Conservation (phyloP, 2,329 filamentous ascomycete species). For the Calonectria ilicicola region DNA sequence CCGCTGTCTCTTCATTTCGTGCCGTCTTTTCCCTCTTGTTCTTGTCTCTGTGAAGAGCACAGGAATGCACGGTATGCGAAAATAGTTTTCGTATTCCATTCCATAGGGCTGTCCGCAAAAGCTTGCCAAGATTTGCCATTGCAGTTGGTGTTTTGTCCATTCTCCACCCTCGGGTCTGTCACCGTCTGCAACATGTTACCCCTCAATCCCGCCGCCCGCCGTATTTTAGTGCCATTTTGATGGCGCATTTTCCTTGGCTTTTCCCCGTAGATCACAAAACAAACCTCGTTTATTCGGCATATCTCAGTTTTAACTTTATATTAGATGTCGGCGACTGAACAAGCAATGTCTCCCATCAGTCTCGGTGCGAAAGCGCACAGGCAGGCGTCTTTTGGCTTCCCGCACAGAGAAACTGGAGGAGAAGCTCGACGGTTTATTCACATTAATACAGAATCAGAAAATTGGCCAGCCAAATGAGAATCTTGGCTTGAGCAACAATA, state of each 20-base stretch:
- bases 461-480: not conserved
- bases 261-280: not conserved
- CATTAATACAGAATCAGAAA: not conserved
- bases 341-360: not conserved
- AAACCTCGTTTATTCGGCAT: not conserved
- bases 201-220: not conserved
- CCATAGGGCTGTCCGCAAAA: not conserved
- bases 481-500: not conserved
- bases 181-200: not conserved
- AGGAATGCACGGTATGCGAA: not conserved
- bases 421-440: not conserved
- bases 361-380: not conserved
- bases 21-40: not conserved
- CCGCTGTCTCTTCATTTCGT: too few species aligned
- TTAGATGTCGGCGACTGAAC: not conserved
- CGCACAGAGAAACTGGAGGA: not conserved
- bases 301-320: not conserved
- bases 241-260: not conserved
- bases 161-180: not conserved
- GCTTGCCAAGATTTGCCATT: not conserved
- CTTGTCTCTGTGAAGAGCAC: not conserved
- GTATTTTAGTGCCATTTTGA: not conserved
- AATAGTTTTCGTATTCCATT: not conserved
- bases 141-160: not conserved
- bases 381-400: not conserved